Evolutionary conservation across 306 rosid genomes (phyloP), one percentile per base, ranked within the genome.

Genomic region (Luffa aegyptiaca): DNA sequence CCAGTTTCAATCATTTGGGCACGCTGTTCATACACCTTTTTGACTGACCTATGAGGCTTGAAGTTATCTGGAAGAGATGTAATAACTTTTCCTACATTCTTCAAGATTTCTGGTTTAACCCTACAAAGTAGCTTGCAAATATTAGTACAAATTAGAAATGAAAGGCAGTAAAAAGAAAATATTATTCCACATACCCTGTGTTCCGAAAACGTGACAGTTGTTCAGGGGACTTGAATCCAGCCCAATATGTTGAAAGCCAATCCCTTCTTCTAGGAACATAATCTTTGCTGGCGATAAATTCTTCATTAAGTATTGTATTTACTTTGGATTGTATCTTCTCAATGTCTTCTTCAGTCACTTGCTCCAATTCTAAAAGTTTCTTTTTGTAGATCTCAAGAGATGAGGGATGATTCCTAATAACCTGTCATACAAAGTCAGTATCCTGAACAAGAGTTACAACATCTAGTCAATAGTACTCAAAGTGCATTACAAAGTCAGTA

Each of bases 191-290:
- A 75, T 91, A 90, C 98, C 98, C 98, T 69, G 98, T 92, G 71
- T 95, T 95, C 41, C 92, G 89, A 81, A 95, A 64, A 46, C 97
- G 97, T 42, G 98, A 95, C 87, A 91, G 70, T 82, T 95, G 98
- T 83, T 92, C 97, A 36, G 98, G 98, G 66, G 98, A 88, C 90
- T 95, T 95, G 84, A 90, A 91, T 21, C 98, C 98, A 69, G 89
- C 56, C 98, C 98, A 94, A 84, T 94, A 92, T 8, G 98, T 93
- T 44, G 98, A 87, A 83, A 94, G 97, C 97, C 98, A 92, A 86
- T 95, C 98, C 80, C 97, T 90, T 86, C 89, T 85, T 85, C 89
- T 89, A 3, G 96, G 92, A 81, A 90, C 79, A 81, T 95, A 91
- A 37, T 95, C 98, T 87, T 95, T 95, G 86, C 98, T 95, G 51